A percentile compares a stretch with the other conserved stretches of the same genome.
These are phyloP conservation scores for Colletotrichum sp. DNA, from an alignment of 2,329 filamentous ascomycete genomes.

Conservation along the genomic window DNA sequence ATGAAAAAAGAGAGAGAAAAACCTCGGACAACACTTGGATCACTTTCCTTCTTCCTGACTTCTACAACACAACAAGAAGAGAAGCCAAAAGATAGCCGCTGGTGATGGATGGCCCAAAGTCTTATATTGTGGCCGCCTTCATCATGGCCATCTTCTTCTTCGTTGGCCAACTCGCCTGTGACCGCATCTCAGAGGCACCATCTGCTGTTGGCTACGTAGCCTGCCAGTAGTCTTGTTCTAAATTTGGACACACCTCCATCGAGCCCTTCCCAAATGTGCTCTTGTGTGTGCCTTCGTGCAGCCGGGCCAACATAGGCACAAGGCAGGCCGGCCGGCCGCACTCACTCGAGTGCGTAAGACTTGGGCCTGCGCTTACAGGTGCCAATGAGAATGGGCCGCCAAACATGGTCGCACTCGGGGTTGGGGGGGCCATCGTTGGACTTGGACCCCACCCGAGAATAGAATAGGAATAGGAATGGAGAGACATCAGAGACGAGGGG, in stretches of 20 bases:
- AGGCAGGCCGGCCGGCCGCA: slow-evolving; percentile 16
- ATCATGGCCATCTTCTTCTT: slow-evolving; percentile 36
- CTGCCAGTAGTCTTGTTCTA: slow-evolving; percentile 21
- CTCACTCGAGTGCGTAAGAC: slow-evolving; percentile 16
- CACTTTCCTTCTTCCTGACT: slow-evolving; percentile 45
- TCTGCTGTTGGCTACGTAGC: slow-evolving; percentile 15
- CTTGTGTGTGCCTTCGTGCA: background rate
- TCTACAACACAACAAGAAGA: slow-evolving; percentile 43
- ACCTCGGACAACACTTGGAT: slow-evolving; percentile 58
- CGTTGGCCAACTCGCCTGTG: slow-evolving; percentile 4
- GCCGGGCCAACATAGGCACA: slow-evolving; percentile 9
- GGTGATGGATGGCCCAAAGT: slow-evolving; percentile 52
- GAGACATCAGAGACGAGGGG: background rate
- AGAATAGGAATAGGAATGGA: slow-evolving; percentile 19
- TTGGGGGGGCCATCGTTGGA: slow-evolving; percentile 21
- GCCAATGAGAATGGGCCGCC: slow-evolving; percentile 45
- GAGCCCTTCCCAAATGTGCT: background rate
- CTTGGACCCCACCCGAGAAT: slow-evolving; percentile 21
- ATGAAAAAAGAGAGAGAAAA: slow-evolving; percentile 44
- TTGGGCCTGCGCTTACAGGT: slow-evolving; percentile 48
- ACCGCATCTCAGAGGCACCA: slow-evolving; percentile 18
- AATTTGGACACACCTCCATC: slow-evolving; percentile 19
- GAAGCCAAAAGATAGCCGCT: slow-evolving; percentile 42
- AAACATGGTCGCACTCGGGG: slow-evolving; percentile 17
- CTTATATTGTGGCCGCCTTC: slow-evolving; percentile 62